Evolutionary conservation across 202 grass and related monocot genomes (phyloP).

Genomic region (Schoenoplectus triqueter): DNA sequence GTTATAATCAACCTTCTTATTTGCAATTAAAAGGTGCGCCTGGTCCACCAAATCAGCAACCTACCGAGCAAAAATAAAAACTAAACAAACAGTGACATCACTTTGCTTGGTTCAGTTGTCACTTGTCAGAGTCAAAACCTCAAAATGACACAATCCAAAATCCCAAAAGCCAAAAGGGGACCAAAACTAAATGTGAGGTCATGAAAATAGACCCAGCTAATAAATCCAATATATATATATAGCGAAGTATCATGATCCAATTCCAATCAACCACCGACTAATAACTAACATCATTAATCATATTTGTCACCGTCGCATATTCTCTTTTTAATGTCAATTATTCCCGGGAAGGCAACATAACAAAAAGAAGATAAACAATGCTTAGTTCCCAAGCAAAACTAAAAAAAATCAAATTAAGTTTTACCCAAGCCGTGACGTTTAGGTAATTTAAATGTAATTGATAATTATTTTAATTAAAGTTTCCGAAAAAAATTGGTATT

Average conservation of each 20-base stretch:
- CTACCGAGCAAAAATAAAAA: not conserved
- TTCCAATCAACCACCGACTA: constrained; percentile 22
- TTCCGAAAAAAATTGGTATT: not conserved
- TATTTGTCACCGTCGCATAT: not conserved
- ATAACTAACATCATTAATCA: constrained; percentile 35
- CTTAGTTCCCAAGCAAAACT: constrained; percentile 4
- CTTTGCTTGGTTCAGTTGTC: not conserved
- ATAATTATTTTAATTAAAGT: not conserved
- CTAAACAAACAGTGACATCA: not conserved
- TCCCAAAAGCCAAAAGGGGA: not conserved
- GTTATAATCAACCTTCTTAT: not conserved
- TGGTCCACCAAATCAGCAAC: constrained; percentile 18
- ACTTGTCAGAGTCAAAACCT: not conserved
- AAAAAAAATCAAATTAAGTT: not conserved
- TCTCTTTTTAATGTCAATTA: not conserved
- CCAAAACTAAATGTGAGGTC: not conserved
- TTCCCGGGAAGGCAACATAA: not conserved
- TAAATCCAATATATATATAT: constrained; percentile 18
- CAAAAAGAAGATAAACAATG: not conserved
- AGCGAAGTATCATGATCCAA: constrained; percentile 13
- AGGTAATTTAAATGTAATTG: not conserved
- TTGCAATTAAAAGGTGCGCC: not conserved
- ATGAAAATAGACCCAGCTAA: not conserved
- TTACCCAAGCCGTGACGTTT: not conserved
- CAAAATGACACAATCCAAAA: not conserved